Evolutionary conservation across 768 basidiomycete species (phyloP).

Genomic region (Cyclocybe cylindracea): DNA sequence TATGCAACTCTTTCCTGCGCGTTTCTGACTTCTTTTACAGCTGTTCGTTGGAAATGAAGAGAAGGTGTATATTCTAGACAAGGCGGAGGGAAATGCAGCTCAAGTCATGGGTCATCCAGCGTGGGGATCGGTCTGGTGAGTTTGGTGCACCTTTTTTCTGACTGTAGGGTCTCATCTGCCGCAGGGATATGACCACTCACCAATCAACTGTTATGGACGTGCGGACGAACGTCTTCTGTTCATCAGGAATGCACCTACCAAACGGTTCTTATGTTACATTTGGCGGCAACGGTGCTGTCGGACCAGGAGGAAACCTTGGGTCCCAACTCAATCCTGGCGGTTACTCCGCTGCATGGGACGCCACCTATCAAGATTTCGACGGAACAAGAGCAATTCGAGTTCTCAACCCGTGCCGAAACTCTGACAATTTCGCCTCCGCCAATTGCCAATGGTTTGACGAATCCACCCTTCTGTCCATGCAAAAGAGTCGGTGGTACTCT

Average conservation of each 20-base stretch:
- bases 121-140: conserved; percentile 71
- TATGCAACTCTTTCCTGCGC: conserved; percentile 12
- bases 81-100: conserved; percentile 77
- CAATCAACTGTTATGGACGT: conserved; percentile 70
- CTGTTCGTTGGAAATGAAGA: conserved; percentile 80
- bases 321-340: conserved; percentile 48
- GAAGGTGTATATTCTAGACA: conserved; percentile 90
- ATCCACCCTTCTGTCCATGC: conserved; percentile 60
- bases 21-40: conserved; percentile 30
- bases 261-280: conserved; percentile 77
- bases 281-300: conserved; percentile 81
- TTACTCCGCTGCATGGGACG: conserved; percentile 56
- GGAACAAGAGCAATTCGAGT: conserved; percentile 81
- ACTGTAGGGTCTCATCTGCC: not conserved
- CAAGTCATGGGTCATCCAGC: conserved; percentile 70
- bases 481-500: conserved; percentile 77
- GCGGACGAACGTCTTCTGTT: conserved; percentile 74
- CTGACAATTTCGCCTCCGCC: conserved; percentile 45
- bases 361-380: conserved; percentile 77
- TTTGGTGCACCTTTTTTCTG: not conserved
- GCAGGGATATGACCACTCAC: conserved; percentile 64
- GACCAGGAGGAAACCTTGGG: conserved; percentile 62
- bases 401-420: conserved; percentile 69
- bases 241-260: conserved; percentile 83
- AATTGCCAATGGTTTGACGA: conserved; percentile 79